Percentiles rank a stretch among this genome's conserved stretches.
These are phyloP conservation scores for Gardenia jasminoides DNA, from an alignment of 257 asterid genomes.

Conservation along the genomic window DNA sequence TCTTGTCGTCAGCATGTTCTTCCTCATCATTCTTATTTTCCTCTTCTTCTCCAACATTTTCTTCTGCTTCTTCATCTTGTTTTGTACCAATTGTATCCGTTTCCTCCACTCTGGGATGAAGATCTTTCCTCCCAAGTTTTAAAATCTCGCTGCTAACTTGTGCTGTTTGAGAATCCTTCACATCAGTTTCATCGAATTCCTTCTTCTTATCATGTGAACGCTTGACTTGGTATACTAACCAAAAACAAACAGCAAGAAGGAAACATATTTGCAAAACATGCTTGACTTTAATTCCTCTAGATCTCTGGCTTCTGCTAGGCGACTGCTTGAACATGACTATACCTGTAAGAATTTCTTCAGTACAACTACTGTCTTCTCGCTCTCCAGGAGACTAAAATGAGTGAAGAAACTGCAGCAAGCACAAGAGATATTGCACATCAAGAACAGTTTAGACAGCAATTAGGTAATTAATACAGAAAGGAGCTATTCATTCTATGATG, in stretches of 20 bases:
- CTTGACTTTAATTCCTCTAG: conserved; percentile 62
- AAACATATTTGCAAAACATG: conserved; percentile 67
- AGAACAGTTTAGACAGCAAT: neutral
- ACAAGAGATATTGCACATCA: neutral
- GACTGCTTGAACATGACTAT: conserved; percentile 72
- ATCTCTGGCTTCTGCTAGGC: conserved; percentile 71
- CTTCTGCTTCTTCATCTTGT: conserved; percentile 51
- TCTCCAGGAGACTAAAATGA: conserved; percentile 4
- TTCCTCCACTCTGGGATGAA: conserved; percentile 39
- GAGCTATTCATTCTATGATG: neutral
- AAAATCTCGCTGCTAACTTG: conserved; percentile 25
- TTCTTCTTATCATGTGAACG: conserved; percentile 77
- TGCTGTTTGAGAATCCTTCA: conserved; percentile 26
- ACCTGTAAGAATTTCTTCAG: conserved; percentile 9
- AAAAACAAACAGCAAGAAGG: conserved; percentile 80
- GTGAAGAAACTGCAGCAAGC: conserved; percentile 20
- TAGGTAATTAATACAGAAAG: neutral
- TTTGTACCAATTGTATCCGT: conserved; percentile 24
- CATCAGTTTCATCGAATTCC: conserved; percentile 63
- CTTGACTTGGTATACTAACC: conserved; percentile 92
- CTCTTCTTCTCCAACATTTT: conserved; percentile 42
- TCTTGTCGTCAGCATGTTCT: conserved; percentile 44
- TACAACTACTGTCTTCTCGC: conserved; percentile 20
- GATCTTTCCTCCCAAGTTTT: conserved; percentile 76
- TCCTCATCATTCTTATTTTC: conserved; percentile 48